Percentiles rank a stretch among this genome's conserved stretches.
Conservation (phyloP, 495 filamentous ascomycete genomes). For the Thermochaetoides thermophila region DNA sequence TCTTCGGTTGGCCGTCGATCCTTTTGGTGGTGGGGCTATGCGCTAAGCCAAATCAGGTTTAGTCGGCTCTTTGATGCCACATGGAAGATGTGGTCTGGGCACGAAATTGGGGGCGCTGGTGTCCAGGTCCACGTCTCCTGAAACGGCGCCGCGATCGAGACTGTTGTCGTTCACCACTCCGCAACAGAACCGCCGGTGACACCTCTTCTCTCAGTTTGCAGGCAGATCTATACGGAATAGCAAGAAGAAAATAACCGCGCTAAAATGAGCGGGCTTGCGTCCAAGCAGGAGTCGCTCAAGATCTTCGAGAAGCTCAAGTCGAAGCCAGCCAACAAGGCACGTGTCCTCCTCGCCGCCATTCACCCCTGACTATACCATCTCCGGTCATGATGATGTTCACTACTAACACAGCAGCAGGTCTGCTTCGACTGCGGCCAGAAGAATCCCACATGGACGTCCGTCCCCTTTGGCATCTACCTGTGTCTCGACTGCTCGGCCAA, state of each 20-base stretch:
- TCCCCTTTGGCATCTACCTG: slow-evolving; percentile 93
- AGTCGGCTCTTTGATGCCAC: slow-evolving; percentile 17
- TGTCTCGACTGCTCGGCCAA: slow-evolving; percentile 93
- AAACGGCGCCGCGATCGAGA: slow-evolving; percentile 4
- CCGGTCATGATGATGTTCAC: no score
- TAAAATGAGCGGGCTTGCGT: slow-evolving; percentile 67
- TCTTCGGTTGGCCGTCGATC: slow-evolving; percentile 7
- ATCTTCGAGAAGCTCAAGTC: slow-evolving; percentile 95
- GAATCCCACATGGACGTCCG: slow-evolving; percentile 96
- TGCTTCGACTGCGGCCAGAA: slow-evolving; percentile 96
- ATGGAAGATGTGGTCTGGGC: slow-evolving; percentile 13
- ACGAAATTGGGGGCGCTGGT: slow-evolving; percentile 20
- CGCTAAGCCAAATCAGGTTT: slow-evolving; percentile 7
- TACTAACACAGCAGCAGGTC: no score
- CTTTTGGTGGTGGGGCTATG: slow-evolving; percentile 4
- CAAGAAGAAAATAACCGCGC: slow-evolving; percentile 2
- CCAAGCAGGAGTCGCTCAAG: slow-evolving; percentile 88
- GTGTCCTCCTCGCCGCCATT: slow-evolving; percentile 11
- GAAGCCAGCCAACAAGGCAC: slow-evolving; percentile 86
- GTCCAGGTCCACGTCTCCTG: slow-evolving; percentile 14
- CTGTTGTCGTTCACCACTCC: no score
- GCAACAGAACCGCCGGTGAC: no score
- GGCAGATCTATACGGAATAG: background rate
- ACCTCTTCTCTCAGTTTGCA: no score
- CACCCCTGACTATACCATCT: no score